These are phyloP conservation scores for Populus trichocarpa DNA, from an alignment of 441 rosid genomes.

Conservation along the genomic window DNA sequence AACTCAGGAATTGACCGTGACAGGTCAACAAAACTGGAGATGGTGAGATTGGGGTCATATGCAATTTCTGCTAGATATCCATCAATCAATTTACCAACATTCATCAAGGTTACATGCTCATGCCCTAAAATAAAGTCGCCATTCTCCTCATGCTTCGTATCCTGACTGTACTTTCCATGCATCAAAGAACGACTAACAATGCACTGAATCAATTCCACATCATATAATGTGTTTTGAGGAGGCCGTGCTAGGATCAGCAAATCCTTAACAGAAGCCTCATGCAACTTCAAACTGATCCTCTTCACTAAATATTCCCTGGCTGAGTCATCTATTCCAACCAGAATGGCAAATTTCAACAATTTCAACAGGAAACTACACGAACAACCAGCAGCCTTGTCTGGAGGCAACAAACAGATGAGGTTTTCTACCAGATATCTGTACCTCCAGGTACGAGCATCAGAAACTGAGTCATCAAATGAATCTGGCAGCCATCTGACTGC, in stretches of 20 bases:
- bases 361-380: constrained; percentile 81
- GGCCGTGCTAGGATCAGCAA: constrained; percentile 52
- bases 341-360: constrained; percentile 64
- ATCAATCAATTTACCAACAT: constrained; percentile 66
- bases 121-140: constrained; percentile 46
- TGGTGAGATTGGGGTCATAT: constrained; percentile 39
- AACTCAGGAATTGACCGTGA: constrained; percentile 63
- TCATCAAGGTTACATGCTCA: constrained; percentile 50
- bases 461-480: constrained; percentile 47
- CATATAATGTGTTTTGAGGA: constrained; percentile 49
- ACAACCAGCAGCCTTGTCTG: constrained; percentile 52
- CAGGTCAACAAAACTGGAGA: constrained; percentile 52
- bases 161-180: constrained; percentile 36
- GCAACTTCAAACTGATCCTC: constrained; percentile 60
- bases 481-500: constrained; percentile 85
- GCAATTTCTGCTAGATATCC: constrained; percentile 69
- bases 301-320: constrained; percentile 53
- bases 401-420: constrained; percentile 63
- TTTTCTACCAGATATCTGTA: constrained; percentile 71
- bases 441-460: constrained; percentile 43
- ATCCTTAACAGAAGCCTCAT: constrained; percentile 74
- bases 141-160: constrained; percentile 36
- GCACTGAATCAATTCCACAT: constrained; percentile 62
- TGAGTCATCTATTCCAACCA: constrained; percentile 55
- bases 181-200: constrained; percentile 48